These are phyloP conservation scores for Neurospora sp. DNA, from an alignment of 495 filamentous ascomycete species.

Conservation along the genomic window DNA sequence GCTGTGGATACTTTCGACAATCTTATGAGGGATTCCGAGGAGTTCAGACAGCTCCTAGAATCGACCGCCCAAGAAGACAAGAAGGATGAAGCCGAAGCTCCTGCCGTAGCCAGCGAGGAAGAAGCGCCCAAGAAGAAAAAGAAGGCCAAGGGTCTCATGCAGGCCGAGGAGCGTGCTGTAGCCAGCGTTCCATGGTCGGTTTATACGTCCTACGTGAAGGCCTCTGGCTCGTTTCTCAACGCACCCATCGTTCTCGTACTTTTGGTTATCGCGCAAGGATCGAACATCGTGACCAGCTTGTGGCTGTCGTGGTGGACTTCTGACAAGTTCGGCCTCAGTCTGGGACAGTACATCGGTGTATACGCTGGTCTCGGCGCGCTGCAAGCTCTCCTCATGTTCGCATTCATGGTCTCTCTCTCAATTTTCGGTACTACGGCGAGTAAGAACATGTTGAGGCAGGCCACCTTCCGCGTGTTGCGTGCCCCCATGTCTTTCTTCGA, in stretches of 20 bases:
- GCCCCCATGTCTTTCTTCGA: conserved; percentile 98
- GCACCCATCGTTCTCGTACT: conserved; percentile 53
- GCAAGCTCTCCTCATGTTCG: conserved; percentile 73
- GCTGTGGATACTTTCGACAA: conserved; percentile 83
- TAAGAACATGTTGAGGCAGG: conserved; percentile 73
- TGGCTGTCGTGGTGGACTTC: conserved; percentile 94
- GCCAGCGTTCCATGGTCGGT: conserved; percentile 76
- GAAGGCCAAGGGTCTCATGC: conserved; percentile 64
- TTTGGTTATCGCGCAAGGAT: conserved; percentile 61
- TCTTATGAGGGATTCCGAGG: conserved; percentile 62
- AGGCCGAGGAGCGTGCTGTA: conserved; percentile 75
- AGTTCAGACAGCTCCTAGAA: conserved; percentile 74
- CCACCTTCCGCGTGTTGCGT: conserved; percentile 68
- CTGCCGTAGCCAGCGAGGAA: conserved; percentile 33
- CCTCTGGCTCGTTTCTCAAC: conserved; percentile 68
- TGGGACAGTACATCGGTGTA: conserved; percentile 71
- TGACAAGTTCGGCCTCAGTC: conserved; percentile 54
- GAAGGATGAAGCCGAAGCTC: conserved; percentile 33
- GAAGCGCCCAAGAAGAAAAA: conserved; percentile 52
- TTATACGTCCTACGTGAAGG: conserved; percentile 68
- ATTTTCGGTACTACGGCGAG: conserved; percentile 71
- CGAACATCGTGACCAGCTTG: conserved; percentile 76
- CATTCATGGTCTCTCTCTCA: conserved; percentile 51
- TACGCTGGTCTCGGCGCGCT: conserved; percentile 67
- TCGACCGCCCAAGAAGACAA: conserved; percentile 67